Evolutionary conservation across 2,329 filamentous ascomycete genomes (phyloP).

Genomic region (Aureobasidium sp.): DNA sequence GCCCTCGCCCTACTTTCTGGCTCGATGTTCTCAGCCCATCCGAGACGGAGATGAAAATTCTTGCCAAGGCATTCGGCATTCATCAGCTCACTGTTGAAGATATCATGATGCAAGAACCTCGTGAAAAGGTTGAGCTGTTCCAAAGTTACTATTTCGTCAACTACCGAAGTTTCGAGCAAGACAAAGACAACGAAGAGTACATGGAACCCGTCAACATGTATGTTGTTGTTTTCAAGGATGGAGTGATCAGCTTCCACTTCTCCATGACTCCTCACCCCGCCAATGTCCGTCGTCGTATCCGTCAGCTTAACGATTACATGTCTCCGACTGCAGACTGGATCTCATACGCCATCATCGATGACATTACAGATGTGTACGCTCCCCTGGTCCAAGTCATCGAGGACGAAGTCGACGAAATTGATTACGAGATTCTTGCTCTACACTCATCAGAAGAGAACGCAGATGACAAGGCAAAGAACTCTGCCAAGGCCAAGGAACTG

Average conservation of each 20-base stretch:
- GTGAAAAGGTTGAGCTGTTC: conserved; percentile 97
- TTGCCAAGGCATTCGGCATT: conserved; percentile 89
- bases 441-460: conserved; percentile 48
- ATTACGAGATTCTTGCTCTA: conserved; percentile 79
- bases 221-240: conserved; percentile 91
- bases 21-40: conserved; percentile 86
- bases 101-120: conserved; percentile 93
- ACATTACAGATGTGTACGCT: conserved; percentile 94
- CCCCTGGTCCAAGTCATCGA: conserved; percentile 90
- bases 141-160: conserved; percentile 98
- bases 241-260: conserved; percentile 94
- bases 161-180: conserved; percentile 95
- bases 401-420: conserved; percentile 93
- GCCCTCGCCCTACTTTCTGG: conserved; percentile 92
- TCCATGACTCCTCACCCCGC: conserved; percentile 92
- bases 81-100: conserved; percentile 94
- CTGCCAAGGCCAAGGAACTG: conserved; percentile 18
- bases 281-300: conserved; percentile 87
- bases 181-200: conserved; percentile 80
- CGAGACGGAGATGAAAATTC: conserved; percentile 88
- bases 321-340: conserved; percentile 96
- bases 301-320: conserved; percentile 88
- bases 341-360: conserved; percentile 94
- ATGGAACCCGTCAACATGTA: conserved; percentile 97
- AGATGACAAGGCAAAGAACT: conserved; percentile 19